phyloP scores from a whole-genome alignment of 139 green algal species.

The Auxenochlorella pyrenoidosa region DNA sequence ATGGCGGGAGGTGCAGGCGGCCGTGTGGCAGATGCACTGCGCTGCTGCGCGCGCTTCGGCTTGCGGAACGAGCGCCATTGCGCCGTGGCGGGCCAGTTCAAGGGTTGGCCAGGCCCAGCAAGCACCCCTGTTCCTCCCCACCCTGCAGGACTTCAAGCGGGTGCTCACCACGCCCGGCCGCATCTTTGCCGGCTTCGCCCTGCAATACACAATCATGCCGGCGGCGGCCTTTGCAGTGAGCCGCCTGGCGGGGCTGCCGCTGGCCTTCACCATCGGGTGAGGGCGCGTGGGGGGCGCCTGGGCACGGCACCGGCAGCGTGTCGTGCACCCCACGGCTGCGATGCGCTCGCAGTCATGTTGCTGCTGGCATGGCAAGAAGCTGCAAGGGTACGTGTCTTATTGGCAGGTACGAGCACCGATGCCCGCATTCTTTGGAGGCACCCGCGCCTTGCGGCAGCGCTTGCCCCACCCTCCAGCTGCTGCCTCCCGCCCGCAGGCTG shows the following conservation, averaged over 20 bases:
- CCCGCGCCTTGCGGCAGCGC: too few relatives aligned
- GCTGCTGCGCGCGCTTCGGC: too few relatives aligned
- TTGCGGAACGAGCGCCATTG: too few relatives aligned
- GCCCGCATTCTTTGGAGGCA: too few relatives aligned
- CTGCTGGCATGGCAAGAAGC: too few relatives aligned
- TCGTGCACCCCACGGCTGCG: neutral
- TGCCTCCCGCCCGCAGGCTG: slow-evolving; percentile 22
- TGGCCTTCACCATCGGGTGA: slow-evolving; percentile 53
- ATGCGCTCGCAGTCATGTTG: too few relatives aligned
- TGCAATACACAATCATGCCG: slow-evolving; percentile 89
- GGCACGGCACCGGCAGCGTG: too few relatives aligned
- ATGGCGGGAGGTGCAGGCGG: too few relatives aligned
- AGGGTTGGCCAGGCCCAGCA: too few relatives aligned
- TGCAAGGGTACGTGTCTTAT: too few relatives aligned
- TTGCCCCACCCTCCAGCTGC: neutral
- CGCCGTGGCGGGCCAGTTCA: too few relatives aligned
- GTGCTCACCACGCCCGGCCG: slow-evolving; percentile 57
- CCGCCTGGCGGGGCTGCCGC: slow-evolving; percentile 41
- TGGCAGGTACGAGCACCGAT: neutral
- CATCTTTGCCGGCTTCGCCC: slow-evolving; percentile 50
- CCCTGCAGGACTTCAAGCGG: slow-evolving; percentile 55
- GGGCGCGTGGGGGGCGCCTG: neutral
- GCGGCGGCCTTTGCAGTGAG: slow-evolving; percentile 63
- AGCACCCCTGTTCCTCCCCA: neutral
- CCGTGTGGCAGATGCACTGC: too few relatives aligned